phyloP scores from a whole-genome alignment of 495 filamentous ascomycete species.

The Podospora pseudoanserina region DNA sequence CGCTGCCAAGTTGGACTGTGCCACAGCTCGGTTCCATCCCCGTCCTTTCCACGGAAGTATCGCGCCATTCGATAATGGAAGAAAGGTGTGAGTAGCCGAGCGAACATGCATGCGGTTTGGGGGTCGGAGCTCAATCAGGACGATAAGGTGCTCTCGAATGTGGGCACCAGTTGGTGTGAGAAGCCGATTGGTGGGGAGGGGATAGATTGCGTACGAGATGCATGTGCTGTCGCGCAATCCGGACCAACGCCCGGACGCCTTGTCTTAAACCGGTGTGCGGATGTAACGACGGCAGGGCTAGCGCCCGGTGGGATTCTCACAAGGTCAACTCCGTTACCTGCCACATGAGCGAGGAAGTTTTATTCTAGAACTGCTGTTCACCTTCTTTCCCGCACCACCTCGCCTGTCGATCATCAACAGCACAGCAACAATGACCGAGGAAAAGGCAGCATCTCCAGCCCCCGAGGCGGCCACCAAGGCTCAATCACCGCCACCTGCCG shows the following conservation, averaged over 20 bases:
- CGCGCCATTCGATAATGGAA: background rate
- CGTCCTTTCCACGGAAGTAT: background rate
- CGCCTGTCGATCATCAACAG: background rate
- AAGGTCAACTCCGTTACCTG: background rate
- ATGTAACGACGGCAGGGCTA: conserved; percentile 3
- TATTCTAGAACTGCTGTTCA: background rate
- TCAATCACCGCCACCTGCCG: background rate
- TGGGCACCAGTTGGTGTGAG: background rate
- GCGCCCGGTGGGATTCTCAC: background rate
- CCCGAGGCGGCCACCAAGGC: background rate
- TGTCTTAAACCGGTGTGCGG: background rate
- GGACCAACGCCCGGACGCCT: background rate
- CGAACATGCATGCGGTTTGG: background rate
- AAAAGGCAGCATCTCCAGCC: background rate
- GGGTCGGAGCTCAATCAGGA: background rate
- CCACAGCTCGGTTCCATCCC: background rate
- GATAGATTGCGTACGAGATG: background rate
- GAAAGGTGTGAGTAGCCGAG: background rate
- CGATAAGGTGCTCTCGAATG: background rate
- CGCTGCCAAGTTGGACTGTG: background rate
- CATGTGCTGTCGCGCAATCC: background rate
- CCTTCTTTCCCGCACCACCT: background rate
- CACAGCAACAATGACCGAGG: background rate
- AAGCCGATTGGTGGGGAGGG: background rate
- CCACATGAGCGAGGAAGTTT: background rate